Base-by-base conservation (phyloP, 352 stramenopile species). In the Globisporangium irregulare region DNA sequence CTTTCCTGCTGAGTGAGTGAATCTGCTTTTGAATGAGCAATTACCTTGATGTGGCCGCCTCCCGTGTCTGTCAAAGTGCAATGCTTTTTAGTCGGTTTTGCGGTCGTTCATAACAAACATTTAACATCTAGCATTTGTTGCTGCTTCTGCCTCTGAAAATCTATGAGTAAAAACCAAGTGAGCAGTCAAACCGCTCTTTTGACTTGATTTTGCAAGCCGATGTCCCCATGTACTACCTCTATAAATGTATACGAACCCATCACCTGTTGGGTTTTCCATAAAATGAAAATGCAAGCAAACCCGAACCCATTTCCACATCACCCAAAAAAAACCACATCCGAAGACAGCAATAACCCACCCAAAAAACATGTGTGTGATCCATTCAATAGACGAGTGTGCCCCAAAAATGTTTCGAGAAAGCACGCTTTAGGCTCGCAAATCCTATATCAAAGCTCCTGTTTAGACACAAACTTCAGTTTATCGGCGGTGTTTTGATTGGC, bases 401-500 rank as follows among this genome's bases (percentile, higher is more conserved):
- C 32, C 32, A 38, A 38, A 38, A 38, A 38, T 38, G 32, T 38
- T 10, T 38, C 7, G 32, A 38, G 32, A 38, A 38, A 38, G 32
- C 32, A 38, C 32, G 32, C 8, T 38, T 38, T 38, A 38, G 32
- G 12, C 32, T 38, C 32, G 7, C 32, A 38, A 38, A 38, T 38
- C 7, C 32, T 38, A 38, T 38, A 38, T 38, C 32, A 38, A 38
- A 38, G 32, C 32, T 38, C 32, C 32, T 38, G 32, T 38, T 38
- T 38, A 38, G 32, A 38, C 32, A 38, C 32, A 38, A 38, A 38
- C 32, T 38, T 38, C 32, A 38, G 32, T 38, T 38, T 51, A 15
- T 51, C 43, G 43, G 22, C 18, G 6, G 18, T 20, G 60, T 66
- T 66, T 66, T 66, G 60, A 66, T 58, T 66, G 60, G 60, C 60